Evolutionary conservation across 306 rosid species (phyloP), one percentile per base, ranked within the genome.

Genomic region (Carpinus fangiana): DNA sequence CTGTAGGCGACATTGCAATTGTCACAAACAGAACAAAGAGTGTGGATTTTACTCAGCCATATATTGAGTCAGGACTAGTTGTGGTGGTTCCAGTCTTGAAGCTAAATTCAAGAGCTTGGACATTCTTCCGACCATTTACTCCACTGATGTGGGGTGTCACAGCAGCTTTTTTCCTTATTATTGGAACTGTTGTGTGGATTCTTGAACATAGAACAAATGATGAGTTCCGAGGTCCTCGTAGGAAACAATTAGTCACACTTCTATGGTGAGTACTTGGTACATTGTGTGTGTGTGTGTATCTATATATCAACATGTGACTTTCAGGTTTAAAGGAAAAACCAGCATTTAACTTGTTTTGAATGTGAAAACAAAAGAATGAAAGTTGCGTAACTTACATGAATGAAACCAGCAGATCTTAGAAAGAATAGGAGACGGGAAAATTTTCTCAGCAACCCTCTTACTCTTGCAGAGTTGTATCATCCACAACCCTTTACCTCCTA

Each of bases 1-100:
- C 74, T 46, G 86, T 88, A 65, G 91, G 89, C 31, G 91, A 83
- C 75, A 83, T 83, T 76, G 81, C 89, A 6, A 88, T 88, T 31
- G 87, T 83, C 71, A 73, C 87, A 12, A 88, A 72, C 73, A 73
- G 91, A 70, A 85, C 89, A 34, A 88, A 59, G 91, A 51, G 1
- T 5, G 81, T 76, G 56, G 91, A 85, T 76, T 88, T 88, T 76
- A 85, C 89, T 54, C 91, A 83, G 73, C 89, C 87, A 2, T 85
- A 78, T 59, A 77, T 76, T 34, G 91, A 88, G 31, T 85, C 89
- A 4, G 91, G 91, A 76, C 83, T 88, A 50, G 82, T 88, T 52
- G 89, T 88, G 79, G 81, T 88, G 81, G 78, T 86, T 16, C 86
- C 81, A 4, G 74, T 83, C 53, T 73, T 34, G 82, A 74, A 51